A percentile compares a stretch with the other conserved stretches of the same genome.
phyloP scores from a whole-genome alignment of 768 basidiomycete species.

The Mrakia gelida region DNA sequence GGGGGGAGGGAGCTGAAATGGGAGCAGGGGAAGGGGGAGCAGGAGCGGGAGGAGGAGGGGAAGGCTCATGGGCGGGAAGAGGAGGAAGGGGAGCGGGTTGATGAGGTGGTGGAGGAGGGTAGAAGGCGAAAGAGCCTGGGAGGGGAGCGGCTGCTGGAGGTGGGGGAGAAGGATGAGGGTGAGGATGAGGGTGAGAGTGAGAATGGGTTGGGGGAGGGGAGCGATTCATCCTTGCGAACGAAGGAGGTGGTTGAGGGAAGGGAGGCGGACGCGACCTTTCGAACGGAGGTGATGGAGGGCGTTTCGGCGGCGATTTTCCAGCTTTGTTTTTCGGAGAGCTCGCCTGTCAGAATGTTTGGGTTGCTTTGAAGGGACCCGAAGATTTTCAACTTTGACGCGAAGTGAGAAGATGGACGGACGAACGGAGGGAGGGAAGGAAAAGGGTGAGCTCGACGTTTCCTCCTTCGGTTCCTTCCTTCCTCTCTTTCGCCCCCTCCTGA shows the following conservation, averaged over 20 bases:
- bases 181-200: background rate
- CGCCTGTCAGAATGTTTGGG: no score
- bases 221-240: no score
- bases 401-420: background rate
- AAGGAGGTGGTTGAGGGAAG: no score
- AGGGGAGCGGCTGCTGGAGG: background rate
- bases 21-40: background rate
- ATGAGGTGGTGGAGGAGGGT: background rate
- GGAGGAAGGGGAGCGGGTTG: no score
- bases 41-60: background rate
- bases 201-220: no score
- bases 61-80: no score
- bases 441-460: background rate
- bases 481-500: background rate
- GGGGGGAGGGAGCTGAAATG: background rate
- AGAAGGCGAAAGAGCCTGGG: background rate
- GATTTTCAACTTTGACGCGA: no score
- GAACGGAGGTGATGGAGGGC: no score
- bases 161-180: background rate
- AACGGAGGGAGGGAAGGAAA: background rate
- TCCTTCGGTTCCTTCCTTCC: background rate
- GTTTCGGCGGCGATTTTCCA: no score
- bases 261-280: no score
- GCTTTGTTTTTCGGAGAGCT: no score
- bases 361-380: no score